Conservation (phyloP, 2,329 filamentous ascomycete species). For the Colletotrichum sidae region DNA sequence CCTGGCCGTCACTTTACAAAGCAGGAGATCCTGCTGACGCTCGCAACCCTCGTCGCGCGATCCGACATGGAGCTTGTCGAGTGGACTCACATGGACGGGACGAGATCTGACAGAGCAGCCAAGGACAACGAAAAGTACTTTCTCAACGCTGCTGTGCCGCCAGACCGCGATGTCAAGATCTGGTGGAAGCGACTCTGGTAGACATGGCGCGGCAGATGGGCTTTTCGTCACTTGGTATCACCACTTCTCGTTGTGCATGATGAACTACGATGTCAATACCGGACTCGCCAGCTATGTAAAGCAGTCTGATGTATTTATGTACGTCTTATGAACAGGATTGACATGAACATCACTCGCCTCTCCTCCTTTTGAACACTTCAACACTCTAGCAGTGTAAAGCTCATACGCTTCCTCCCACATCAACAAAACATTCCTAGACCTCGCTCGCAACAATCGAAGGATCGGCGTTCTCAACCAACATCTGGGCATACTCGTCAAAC, state of each 20-base stretch:
- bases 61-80: slow-evolving; percentile 40
- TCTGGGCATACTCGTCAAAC: slow-evolving; percentile 56
- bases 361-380: neutral
- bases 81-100: slow-evolving; percentile 28
- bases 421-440: neutral
- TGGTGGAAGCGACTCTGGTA: slow-evolving; percentile 30
- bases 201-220: neutral
- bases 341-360: neutral
- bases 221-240: neutral
- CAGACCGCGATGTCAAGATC: slow-evolving; percentile 32
- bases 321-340: neutral
- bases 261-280: neutral
- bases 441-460: slow-evolving; percentile 27
- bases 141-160: slow-evolving; percentile 31
- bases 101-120: slow-evolving; percentile 15
- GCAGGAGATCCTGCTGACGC: no score
- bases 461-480: slow-evolving; percentile 54
- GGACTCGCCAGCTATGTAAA: neutral
- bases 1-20: no score
- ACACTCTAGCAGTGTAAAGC: neutral
- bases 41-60: no score
- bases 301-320: neutral
- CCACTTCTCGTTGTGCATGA: neutral
- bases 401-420: neutral
- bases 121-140: slow-evolving; percentile 30